Evolutionary conservation across 805 yeast genomes (phyloP).

Genomic region (Lipomyces kockii): DNA sequence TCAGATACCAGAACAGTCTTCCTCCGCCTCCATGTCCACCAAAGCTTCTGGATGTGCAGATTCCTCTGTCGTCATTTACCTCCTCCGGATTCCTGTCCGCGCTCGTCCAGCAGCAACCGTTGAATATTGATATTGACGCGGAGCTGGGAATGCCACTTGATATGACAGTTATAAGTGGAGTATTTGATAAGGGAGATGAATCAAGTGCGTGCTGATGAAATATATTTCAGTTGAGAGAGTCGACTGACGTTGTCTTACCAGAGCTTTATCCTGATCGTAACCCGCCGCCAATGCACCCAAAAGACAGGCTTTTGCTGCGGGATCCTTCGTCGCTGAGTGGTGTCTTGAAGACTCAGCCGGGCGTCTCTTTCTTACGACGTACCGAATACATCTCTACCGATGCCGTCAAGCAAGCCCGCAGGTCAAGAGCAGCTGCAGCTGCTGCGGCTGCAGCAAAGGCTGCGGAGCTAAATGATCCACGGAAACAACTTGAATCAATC

Average conservation of each 20-base stretch:
- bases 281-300: conserved; percentile 30
- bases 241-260: not conserved
- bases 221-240: not conserved
- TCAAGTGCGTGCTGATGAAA: conserved; percentile 36
- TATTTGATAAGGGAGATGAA: conserved; percentile 65
- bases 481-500: conserved; percentile 65
- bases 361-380: conserved; percentile 83
- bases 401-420: conserved; percentile 44
- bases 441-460: conserved; percentile 37
- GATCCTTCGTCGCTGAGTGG: conserved; percentile 66
- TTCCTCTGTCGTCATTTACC: conserved; percentile 53
- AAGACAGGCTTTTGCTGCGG: conserved; percentile 66
- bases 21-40: conserved; percentile 97
- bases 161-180: conserved; percentile 65
- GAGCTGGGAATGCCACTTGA: conserved; percentile 79
- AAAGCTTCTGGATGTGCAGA: conserved; percentile 65
- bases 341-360: conserved; percentile 41
- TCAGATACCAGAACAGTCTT: conserved; percentile 79
- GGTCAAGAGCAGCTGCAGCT: conserved; percentile 36
- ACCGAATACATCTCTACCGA: conserved; percentile 88
- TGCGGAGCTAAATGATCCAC: conserved; percentile 54
- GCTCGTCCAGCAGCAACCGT: conserved; percentile 74
- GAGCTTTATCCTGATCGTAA: conserved; percentile 29
- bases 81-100: conserved; percentile 67
- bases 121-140: conserved; percentile 56